Conservation (phyloP, 805 yeast genomes). For the Wickerhamiella domercqiae region DNA sequence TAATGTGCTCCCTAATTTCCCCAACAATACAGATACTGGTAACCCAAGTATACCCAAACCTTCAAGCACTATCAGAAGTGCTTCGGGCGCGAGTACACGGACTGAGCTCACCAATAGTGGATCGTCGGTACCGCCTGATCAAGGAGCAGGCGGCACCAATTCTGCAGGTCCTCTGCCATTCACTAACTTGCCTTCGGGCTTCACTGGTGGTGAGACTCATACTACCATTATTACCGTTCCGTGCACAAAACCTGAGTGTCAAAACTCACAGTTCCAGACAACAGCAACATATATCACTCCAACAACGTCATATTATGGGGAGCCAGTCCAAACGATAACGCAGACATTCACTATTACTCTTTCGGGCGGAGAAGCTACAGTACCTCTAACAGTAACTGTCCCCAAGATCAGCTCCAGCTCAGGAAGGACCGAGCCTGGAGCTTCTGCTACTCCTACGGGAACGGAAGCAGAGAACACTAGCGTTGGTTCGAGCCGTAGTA, state of each 20-base stretch:
- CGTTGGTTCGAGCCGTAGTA: not conserved
- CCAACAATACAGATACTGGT: too few species aligned
- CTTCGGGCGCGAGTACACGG: too few species aligned
- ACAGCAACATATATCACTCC: not conserved
- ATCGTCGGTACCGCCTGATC: slow-evolving; percentile 3
- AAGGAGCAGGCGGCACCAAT: slow-evolving; percentile 6
- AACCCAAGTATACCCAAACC: not conserved
- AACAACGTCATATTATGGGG: not conserved
- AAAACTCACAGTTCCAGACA: slow-evolving; percentile 2
- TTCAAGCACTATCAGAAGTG: not conserved
- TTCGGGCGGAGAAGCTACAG: not conserved
- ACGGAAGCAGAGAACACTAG: not conserved
- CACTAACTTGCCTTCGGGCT: not conserved
- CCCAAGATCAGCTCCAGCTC: slow-evolving; percentile 2
- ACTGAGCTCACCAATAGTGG: too few species aligned
- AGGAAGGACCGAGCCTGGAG: not conserved
- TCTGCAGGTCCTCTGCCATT: slow-evolving; percentile 8
- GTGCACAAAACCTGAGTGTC: slow-evolving; percentile 8
- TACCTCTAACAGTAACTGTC: slow-evolving; percentile 3
- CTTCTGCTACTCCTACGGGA: not conserved
- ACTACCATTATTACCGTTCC: slow-evolving; percentile 8
- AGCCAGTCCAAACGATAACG: slow-evolving; percentile 1
- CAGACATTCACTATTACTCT: not conserved
- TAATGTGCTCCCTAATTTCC: too few species aligned
- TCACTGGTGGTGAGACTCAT: not conserved